phyloP scores from a whole-genome alignment of 495 filamentous ascomycete species.

The Chaetomidium leptoderma region DNA sequence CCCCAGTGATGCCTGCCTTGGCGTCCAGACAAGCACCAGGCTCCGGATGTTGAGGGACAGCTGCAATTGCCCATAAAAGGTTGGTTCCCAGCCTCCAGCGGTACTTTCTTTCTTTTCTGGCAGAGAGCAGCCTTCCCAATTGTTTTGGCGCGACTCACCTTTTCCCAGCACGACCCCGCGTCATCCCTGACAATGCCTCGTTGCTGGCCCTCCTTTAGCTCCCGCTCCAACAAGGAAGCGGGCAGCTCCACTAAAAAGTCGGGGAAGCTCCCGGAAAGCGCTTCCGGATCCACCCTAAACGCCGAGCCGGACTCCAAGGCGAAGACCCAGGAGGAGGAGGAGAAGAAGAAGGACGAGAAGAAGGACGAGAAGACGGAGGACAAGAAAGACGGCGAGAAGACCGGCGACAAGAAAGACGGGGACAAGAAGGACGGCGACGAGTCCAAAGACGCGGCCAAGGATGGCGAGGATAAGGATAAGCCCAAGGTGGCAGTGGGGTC shows the following conservation, averaged over 20 bases:
- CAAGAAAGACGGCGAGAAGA: constrained; percentile 13
- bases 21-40: not conserved
- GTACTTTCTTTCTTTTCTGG: too few species aligned
- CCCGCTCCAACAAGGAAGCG: constrained; percentile 19
- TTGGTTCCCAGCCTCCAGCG: not conserved
- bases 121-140: not conserved
- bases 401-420: constrained; percentile 7
- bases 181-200: constrained; percentile 17
- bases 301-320: constrained; percentile 1
- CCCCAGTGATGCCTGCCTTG: constrained; percentile 1
- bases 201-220: constrained; percentile 20
- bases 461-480: constrained; percentile 18
- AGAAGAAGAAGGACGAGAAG: constrained; percentile 7
- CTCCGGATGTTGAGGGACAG: too few species aligned
- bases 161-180: not conserved
- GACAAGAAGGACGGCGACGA: constrained; percentile 9
- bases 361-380: constrained; percentile 5
- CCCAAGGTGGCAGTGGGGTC: constrained; percentile 28
- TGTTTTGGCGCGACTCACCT: not conserved
- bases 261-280: constrained; percentile 17
- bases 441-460: constrained; percentile 6
- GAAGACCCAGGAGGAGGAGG: constrained; percentile 8
- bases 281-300: constrained; percentile 14
- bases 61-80: not conserved
- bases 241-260: constrained; percentile 10